Conservation (phyloP, 305 asterid species). For the Andrographis paniculata region DNA sequence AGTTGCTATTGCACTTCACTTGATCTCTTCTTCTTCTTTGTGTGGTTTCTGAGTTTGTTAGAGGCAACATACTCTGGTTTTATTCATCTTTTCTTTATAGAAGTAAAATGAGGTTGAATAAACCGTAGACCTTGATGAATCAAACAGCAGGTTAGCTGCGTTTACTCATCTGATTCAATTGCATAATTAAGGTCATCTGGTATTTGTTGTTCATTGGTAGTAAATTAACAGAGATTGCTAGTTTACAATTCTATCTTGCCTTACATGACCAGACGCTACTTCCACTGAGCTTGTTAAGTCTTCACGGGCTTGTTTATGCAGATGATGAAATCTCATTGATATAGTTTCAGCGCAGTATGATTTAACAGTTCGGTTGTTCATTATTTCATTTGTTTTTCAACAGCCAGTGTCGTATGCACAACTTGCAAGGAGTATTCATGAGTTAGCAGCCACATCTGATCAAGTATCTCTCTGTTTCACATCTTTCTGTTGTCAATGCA, state of each 20-base stretch:
- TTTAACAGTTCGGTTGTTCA: conserved; percentile 3
- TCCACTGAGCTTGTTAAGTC: no score
- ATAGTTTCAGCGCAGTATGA: conserved; percentile 3
- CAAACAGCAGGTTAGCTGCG: neutral
- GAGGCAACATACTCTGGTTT: neutral
- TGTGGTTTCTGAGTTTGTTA: conserved; percentile 7
- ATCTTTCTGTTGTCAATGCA: conserved; percentile 3
- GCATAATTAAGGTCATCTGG: no score
- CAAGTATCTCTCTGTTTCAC: conserved; percentile 43
- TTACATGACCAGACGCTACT: no score
- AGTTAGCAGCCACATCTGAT: conserved; percentile 94
- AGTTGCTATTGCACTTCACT: conserved; percentile 8
- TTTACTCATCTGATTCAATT: no score
- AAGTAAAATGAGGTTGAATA: neutral
- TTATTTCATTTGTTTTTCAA: conserved; percentile 17
- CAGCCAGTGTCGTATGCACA: conserved; percentile 99
- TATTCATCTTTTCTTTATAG: neutral
- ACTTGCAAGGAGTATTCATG: conserved; percentile 98
- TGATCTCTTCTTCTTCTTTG: conserved; percentile 8
- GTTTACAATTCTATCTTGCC: no score
- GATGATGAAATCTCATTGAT: conserved; percentile 3
- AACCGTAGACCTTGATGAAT: neutral
- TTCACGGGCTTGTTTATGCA: no score
- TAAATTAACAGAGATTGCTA: no score
- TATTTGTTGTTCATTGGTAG: no score